These are phyloP conservation scores for Backusella psychrophila DNA, from an alignment of 192 early-diverging fungal species.

Conservation along the genomic window DNA sequence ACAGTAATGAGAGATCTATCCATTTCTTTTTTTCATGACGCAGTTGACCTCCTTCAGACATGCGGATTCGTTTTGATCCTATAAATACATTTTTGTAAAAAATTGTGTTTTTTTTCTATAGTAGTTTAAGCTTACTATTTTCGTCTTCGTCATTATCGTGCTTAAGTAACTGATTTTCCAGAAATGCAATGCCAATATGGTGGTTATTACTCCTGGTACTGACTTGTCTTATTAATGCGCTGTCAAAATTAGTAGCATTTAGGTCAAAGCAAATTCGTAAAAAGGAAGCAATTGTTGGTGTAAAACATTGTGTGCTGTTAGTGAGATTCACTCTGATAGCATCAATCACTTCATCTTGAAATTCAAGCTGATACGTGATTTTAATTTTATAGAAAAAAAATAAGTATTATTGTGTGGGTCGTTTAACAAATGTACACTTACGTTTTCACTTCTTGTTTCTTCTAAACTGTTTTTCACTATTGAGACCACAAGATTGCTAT, in stretches of 20 bases:
- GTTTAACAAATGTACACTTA: slow-evolving; percentile 18
- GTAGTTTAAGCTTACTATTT: not conserved
- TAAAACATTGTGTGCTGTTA: slow-evolving; percentile 32
- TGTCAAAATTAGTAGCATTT: slow-evolving; percentile 29
- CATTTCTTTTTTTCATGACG: slow-evolving; percentile 37
- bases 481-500: slow-evolving; percentile 38
- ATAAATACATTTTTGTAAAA: not conserved
- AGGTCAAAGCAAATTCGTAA: slow-evolving; percentile 48
- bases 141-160: slow-evolving; percentile 26
- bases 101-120: not conserved
- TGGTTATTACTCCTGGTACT: slow-evolving; percentile 47
- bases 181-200: slow-evolving; percentile 47
- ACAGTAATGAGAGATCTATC: slow-evolving; percentile 61
- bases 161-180: slow-evolving; percentile 45
- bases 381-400: not conserved
- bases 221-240: slow-evolving; percentile 29
- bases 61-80: not conserved
- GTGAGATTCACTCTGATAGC: slow-evolving; percentile 34
- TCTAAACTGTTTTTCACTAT: slow-evolving; percentile 20
- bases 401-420: not conserved
- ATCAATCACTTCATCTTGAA: slow-evolving; percentile 31
- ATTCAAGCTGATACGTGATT: not conserved
- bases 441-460: slow-evolving; percentile 23
- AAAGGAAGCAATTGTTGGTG: slow-evolving; percentile 50
- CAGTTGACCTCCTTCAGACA: not conserved